Evolutionary conservation across 1,139 yeast genomes (phyloP).

Genomic region (Protomyces lactucae-debilis): DNA sequence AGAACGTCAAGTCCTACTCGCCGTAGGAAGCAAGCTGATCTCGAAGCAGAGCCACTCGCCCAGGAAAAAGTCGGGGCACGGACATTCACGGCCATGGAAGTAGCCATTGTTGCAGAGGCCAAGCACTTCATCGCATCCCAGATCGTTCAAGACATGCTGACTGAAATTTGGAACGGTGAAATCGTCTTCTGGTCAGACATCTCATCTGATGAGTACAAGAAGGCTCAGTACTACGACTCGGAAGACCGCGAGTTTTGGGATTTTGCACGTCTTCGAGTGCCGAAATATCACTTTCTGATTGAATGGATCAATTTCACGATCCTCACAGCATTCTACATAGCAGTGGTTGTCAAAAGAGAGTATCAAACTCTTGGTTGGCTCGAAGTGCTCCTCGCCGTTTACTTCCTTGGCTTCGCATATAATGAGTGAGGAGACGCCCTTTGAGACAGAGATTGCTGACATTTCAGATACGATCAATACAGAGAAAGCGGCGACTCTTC

Average conservation of each 20-base stretch:
- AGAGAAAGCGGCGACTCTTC: conserved; percentile 37
- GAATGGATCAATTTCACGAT: conserved; percentile 38
- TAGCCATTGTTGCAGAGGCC: conserved; percentile 37
- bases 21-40: neutral
- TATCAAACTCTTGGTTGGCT: conserved; percentile 29
- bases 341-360: conserved; percentile 31
- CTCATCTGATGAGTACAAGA: conserved; percentile 34
- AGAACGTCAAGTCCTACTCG: neutral
- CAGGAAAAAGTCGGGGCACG: conserved; percentile 5
- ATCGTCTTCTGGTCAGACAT: conserved; percentile 40
- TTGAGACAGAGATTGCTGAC: neutral
- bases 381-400: conserved; percentile 37
- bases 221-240: conserved; percentile 34
- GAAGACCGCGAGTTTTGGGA: conserved; percentile 32
- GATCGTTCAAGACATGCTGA: conserved; percentile 36
- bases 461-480: conserved; percentile 37
- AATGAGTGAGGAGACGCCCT: conserved; percentile 29
- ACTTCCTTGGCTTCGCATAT: conserved; percentile 39
- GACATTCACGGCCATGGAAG: conserved; percentile 36
- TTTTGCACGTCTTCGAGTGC: conserved; percentile 39
- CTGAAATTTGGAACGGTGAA: conserved; percentile 39
- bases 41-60: neutral
- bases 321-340: conserved; percentile 36
- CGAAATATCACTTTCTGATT: conserved; percentile 37
- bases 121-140: conserved; percentile 36